Percentiles rank a stretch among this genome's conserved stretches.
Conservation (phyloP, 2,329 filamentous ascomycete species). For the Chaetomiaceae sp. region DNA sequence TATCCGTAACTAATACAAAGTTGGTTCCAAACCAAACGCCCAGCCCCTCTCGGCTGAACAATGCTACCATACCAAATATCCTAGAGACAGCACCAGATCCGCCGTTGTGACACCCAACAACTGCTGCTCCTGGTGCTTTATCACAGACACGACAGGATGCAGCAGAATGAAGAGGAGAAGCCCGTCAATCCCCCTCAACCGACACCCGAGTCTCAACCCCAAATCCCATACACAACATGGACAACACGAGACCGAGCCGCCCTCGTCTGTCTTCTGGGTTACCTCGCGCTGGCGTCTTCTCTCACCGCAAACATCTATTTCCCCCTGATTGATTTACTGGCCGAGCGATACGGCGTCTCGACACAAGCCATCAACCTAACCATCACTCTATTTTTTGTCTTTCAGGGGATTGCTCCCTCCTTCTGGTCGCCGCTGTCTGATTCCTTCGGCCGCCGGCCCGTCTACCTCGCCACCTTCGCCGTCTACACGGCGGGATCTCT, state of each 20-base stretch:
- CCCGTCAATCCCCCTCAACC: background rate
- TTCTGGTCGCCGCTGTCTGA: conserved; percentile 5
- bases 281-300: conserved; percentile 2
- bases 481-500: conserved; percentile 1
- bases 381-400: conserved; percentile 1
- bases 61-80: too few species aligned
- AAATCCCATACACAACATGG: background rate
- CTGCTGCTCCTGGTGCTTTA: too few species aligned
- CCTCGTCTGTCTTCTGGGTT: conserved; percentile 2
- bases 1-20: too few species aligned
- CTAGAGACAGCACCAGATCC: too few species aligned
- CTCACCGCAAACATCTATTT: conserved; percentile 8
- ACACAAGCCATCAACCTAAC: conserved; percentile 7
- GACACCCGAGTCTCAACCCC: background rate
- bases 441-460: conserved; percentile 1
- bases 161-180: background rate
- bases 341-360: background rate
- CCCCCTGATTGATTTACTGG: background rate
- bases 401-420: conserved; percentile 4
- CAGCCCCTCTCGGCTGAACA: too few species aligned
- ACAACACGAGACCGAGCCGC: background rate
- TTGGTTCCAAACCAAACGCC: too few species aligned
- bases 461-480: conserved; percentile 5
- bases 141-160: too few species aligned
- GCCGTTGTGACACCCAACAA: too few species aligned